These are phyloP conservation scores for Jackrogersella multiformis DNA, from an alignment of 495 filamentous ascomycete species.

Conservation along the genomic window DNA sequence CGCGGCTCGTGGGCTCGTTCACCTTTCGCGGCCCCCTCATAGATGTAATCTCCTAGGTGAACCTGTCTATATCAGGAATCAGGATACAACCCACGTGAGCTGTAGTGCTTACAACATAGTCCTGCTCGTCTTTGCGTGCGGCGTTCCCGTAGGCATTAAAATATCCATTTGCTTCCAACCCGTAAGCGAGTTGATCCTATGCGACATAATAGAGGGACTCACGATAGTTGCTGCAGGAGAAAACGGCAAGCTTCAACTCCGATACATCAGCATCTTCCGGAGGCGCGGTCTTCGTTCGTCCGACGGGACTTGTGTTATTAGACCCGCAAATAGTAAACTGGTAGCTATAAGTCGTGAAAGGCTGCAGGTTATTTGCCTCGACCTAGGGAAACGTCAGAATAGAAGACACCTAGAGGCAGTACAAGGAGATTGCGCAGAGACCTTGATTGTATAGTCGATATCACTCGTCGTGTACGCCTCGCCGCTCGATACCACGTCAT, in stretches of 20 bases:
- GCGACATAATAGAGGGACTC: conserved; percentile 32
- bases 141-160: conserved; percentile 74
- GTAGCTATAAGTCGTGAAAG: conserved; percentile 70
- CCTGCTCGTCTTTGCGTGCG: conserved; percentile 71
- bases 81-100: background rate
- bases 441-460: conserved; percentile 76
- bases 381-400: conserved; percentile 51
- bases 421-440: conserved; percentile 16
- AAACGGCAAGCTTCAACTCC: conserved; percentile 62
- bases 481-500: conserved; percentile 39
- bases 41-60: conserved; percentile 75
- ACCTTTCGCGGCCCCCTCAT: conserved; percentile 59
- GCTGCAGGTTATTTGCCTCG: conserved; percentile 65
- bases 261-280: conserved; percentile 49
- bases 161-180: conserved; percentile 53
- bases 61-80: conserved; percentile 37
- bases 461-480: conserved; percentile 70
- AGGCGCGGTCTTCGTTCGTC: conserved; percentile 65
- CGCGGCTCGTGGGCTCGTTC: conserved; percentile 41
- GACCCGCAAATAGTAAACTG: conserved; percentile 65
- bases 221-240: conserved; percentile 67
- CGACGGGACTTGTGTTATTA: conserved; percentile 55
- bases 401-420: background rate
- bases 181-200: conserved; percentile 24
- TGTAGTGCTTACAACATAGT: conserved; percentile 60